Evolutionary conservation across 306 rosid genomes (phyloP).

Genomic region (Cucurbita pepo): DNA sequence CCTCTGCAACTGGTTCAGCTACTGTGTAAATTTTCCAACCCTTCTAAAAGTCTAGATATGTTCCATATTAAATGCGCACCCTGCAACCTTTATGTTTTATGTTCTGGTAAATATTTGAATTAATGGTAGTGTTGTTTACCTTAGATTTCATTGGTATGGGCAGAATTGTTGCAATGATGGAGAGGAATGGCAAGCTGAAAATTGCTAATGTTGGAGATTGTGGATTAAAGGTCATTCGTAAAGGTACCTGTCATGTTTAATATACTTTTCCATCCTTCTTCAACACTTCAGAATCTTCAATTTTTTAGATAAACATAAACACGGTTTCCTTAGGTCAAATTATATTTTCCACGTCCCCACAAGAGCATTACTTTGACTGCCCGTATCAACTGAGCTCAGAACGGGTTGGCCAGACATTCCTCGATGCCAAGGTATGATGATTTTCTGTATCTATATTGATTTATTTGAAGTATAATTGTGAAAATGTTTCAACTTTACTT

Average conservation of each 20-base stretch:
- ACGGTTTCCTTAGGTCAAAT: conserved; percentile 29
- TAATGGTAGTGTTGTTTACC: not conserved
- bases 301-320: not conserved
- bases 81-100: not conserved
- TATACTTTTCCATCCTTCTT: not conserved
- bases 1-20: conserved; percentile 77
- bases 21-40: conserved; percentile 50
- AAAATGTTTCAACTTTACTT: too few species aligned
- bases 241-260: conserved; percentile 15
- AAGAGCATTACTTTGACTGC: conserved; percentile 88
- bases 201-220: conserved; percentile 92
- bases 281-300: not conserved
- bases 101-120: not conserved
- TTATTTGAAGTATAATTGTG: not conserved
- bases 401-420: conserved; percentile 73
- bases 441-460: not conserved
- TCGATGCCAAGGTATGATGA: conserved; percentile 56
- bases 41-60: not conserved
- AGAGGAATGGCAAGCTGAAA: conserved; percentile 63
- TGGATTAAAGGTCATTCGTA: conserved; percentile 62
- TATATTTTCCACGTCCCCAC: conserved; percentile 64
- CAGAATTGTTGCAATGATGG: conserved; percentile 75
- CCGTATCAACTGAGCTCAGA: conserved; percentile 85
- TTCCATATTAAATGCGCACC: not conserved
- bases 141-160: conserved; percentile 1